These are phyloP conservation scores for Anthracocystis walkeri DNA, from an alignment of 1,284 basidiomycete species.

Conservation along the genomic window DNA sequence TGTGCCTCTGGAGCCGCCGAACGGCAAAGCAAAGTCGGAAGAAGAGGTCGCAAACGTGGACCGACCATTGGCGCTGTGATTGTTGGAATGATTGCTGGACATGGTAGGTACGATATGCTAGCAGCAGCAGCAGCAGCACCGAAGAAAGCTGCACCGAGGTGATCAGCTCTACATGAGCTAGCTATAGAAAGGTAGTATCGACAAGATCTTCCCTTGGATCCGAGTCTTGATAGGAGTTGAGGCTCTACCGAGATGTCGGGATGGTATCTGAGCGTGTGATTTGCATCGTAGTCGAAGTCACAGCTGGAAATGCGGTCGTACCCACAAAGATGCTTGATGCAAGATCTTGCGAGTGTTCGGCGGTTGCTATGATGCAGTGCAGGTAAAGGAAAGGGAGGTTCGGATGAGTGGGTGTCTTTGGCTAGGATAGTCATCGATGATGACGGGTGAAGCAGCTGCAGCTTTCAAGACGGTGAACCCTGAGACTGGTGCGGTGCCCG, in stretches of 20 bases:
- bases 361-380: too few species aligned
- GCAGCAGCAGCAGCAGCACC: not conserved
- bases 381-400: too few species aligned
- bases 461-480: too few species aligned
- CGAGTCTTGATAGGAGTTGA: too few species aligned
- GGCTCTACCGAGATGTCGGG: not conserved
- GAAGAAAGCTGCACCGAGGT: not conserved
- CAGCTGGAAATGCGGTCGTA: too few species aligned
- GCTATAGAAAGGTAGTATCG: not conserved
- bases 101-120: not conserved
- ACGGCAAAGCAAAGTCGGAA: constrained; percentile 48
- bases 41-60: constrained; percentile 39
- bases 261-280: not conserved
- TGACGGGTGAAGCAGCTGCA: too few species aligned
- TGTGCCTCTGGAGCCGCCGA: constrained; percentile 11
- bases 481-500: too few species aligned
- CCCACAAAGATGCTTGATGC: too few species aligned
- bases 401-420: too few species aligned
- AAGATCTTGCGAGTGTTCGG: too few species aligned
- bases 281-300: not conserved
- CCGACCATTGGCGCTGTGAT: constrained; percentile 3
- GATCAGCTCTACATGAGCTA: not conserved
- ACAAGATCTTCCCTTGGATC: too few species aligned
- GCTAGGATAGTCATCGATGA: too few species aligned
- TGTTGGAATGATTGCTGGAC: constrained; percentile 10